Base-by-base conservation (phyloP, 2,329 filamentous ascomycete species). In the Camptophora hylomeconis region DNA sequence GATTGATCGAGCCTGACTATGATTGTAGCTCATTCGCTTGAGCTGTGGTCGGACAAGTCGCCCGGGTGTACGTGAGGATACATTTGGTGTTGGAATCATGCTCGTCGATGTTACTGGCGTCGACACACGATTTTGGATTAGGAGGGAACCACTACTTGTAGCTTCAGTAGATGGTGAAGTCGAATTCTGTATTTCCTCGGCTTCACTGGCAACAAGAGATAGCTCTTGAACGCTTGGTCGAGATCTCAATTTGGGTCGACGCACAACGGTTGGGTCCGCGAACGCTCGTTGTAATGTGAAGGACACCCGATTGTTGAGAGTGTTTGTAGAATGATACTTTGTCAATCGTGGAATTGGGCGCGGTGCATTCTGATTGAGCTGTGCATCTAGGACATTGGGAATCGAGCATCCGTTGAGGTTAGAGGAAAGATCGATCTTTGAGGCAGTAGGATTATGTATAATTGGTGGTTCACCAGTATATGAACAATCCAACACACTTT, bases 221-320 rank as follows among this genome's bases (percentile, higher is more conserved):
- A 17, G 25, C 7, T 40, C 39, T 15, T 44, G 36, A 17, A 42
- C 24, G 28, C 41, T 44, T 8, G 35, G 41, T 17, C 41, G 36
- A 17, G 37, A 33, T 10, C 37, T 28, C 13, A 39, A 18, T 11
- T 39, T 34, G 12, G 39, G 22, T 22, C 38, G 33, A 15, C 28
- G 24, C 14, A 44, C 35, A n/a, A 42, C 37, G n/a, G 41, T 44
- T 20, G 37, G 31, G 20, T 37, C 10, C 18, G 8, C 11, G n/a
- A n/a, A n/a, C n/a, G n/a, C n/a, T n/a, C n/a, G n/a, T n/a, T n/a
- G n/a, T n/a, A n/a, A n/a, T n/a, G n/a, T n/a, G n/a, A n/a, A n/a
- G n/a, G n/a, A n/a, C n/a, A n/a, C n/a, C n/a, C n/a, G n/a, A n/a
- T n/a, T n/a, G n/a, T n/a, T n/a, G n/a, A n/a, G n/a, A n/a, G n/a